Evolutionary conservation across 345 rosid genomes (phyloP).

Genomic region (Citrus hindsii): DNA sequence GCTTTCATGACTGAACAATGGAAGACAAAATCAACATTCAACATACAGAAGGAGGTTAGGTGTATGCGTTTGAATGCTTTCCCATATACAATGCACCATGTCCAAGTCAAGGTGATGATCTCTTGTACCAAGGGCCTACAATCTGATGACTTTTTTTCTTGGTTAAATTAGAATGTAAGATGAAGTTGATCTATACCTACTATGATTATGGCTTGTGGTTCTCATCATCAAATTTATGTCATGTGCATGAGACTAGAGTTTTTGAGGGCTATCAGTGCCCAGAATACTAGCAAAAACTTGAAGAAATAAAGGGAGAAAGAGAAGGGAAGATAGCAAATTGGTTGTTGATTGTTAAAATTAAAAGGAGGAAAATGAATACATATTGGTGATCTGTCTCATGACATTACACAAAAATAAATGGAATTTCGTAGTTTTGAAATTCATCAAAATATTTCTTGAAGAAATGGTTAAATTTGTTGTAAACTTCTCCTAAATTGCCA

Average conservation of each 20-base stretch:
- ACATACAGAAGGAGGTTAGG: background rate
- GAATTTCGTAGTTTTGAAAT: background rate
- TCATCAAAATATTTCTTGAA: background rate
- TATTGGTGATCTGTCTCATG: background rate
- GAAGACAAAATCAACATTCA: conserved; percentile 5
- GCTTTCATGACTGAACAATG: background rate
- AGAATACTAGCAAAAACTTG: background rate
- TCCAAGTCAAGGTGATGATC: background rate
- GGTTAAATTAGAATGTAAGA: background rate
- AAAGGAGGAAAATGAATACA: background rate
- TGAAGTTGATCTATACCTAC: background rate
- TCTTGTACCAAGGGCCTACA: background rate
- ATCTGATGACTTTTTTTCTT: background rate
- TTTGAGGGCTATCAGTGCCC: background rate
- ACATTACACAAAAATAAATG: background rate
- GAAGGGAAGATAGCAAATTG: background rate
- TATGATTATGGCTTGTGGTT: background rate
- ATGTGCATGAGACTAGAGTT: background rate
- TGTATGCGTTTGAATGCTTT: background rate
- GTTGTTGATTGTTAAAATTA: background rate
- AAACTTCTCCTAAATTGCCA: background rate
- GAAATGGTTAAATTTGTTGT: background rate
- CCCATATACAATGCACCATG: background rate
- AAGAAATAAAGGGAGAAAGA: background rate
- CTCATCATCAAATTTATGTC: background rate